Evolutionary conservation across 768 basidiomycete species (phyloP).

Genomic region (Phlebiopsis gigantea): DNA sequence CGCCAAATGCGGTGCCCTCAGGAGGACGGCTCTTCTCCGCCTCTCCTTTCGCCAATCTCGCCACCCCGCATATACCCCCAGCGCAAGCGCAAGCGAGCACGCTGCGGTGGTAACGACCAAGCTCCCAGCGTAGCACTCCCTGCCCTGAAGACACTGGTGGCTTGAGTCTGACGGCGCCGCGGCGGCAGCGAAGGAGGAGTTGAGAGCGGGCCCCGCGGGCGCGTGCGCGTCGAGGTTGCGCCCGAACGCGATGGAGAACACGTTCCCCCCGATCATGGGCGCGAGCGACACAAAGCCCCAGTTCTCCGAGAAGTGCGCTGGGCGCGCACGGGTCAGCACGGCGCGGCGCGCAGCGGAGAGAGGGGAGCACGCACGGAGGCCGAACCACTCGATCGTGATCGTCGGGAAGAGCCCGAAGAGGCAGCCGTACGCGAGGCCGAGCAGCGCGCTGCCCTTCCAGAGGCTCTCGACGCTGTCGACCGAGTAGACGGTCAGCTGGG

Average conservation of each 20-base stretch:
- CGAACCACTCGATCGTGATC: slow-evolving; percentile 87
- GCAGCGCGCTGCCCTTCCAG: slow-evolving; percentile 53
- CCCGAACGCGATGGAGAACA: slow-evolving; percentile 84
- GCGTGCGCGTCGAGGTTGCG: slow-evolving; percentile 73
- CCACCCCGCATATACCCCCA: slow-evolving; percentile 49
- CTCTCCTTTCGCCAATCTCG: slow-evolving; percentile 30
- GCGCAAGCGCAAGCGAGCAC: slow-evolving; percentile 37
- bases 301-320: slow-evolving; percentile 78
- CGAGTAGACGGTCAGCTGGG: slow-evolving; percentile 56
- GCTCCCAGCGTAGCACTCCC: slow-evolving; percentile 54
- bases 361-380: slow-evolving; percentile 53
- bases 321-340: neutral
- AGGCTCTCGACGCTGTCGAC: slow-evolving; percentile 55
- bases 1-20: too few relatives aligned
- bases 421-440: slow-evolving; percentile 71
- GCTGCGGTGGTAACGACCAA: slow-evolving; percentile 45
- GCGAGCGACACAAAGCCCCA: slow-evolving; percentile 77
- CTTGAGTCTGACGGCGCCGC: slow-evolving; percentile 17
- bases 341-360: neutral
- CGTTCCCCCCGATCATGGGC: slow-evolving; percentile 73
- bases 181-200: slow-evolving; percentile 2
- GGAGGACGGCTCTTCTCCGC: too few relatives aligned
- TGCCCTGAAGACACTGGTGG: slow-evolving; percentile 52
- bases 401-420: slow-evolving; percentile 70
- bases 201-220: slow-evolving; percentile 14